Percentiles rank a stretch among this genome's conserved stretches.
Evolutionary conservation across 257 asterid genomes (phyloP).

Genomic region (Solanum chiquidenum): DNA sequence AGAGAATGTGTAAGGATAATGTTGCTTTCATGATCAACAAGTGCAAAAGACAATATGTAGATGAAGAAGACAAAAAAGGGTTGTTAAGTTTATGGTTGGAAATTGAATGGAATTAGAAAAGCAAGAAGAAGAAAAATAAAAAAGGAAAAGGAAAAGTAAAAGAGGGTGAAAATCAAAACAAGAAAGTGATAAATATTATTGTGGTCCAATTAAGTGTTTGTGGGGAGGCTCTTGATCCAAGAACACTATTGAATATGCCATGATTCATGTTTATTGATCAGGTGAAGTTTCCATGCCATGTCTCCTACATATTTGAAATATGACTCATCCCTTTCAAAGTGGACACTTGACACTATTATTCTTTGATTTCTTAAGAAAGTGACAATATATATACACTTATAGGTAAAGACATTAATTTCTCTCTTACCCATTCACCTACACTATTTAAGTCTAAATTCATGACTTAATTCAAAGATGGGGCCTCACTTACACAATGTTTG

Average conservation of each 20-base stretch:
- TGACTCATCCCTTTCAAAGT: not conserved
- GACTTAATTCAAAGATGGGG: not conserved
- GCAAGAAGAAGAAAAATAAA: not conserved
- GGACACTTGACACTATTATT: not conserved
- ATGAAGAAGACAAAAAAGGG: not conserved
- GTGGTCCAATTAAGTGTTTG: not conserved
- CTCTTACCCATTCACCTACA: not conserved
- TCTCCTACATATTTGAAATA: not conserved
- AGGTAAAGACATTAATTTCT: not conserved
- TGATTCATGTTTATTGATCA: not conserved
- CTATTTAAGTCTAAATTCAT: not conserved
- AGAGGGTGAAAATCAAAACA: not conserved
- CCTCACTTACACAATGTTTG: not conserved
- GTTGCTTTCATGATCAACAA: not conserved
- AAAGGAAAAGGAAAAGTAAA: not conserved
- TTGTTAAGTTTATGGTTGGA: not conserved
- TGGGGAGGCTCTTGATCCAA: not conserved
- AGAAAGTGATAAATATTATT: not conserved
- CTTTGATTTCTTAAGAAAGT: not conserved
- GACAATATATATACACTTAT: not conserved
- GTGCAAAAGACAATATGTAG: not conserved
- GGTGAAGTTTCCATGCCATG: not conserved
- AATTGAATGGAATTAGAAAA: not conserved
- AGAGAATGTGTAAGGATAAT: not conserved
- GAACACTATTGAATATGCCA: not conserved